phyloP scores from a whole-genome alignment of 306 rosid species.

The Ziziphus jujuba region DNA sequence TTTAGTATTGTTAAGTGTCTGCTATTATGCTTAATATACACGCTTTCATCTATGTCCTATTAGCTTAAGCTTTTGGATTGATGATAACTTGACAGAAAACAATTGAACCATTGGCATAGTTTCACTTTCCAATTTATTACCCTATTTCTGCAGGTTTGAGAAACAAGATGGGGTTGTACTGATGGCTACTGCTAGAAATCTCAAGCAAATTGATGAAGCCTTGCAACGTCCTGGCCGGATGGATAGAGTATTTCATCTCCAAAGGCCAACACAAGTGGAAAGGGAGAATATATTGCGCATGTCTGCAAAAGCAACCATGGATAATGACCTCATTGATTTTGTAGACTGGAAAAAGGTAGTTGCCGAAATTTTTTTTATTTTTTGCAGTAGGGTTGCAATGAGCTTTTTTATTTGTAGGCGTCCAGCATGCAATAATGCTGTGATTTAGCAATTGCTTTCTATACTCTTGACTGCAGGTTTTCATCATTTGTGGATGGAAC shows the following conservation, averaged over 20 bases:
- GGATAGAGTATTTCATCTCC: constrained; percentile 99
- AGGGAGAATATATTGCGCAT: constrained; percentile 74
- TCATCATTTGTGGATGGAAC: not conserved
- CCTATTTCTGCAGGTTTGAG: constrained; percentile 68
- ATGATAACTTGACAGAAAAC: too few relatives aligned
- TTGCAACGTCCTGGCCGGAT: constrained; percentile 97
- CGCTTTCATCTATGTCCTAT: too few relatives aligned
- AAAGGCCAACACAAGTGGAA: constrained; percentile 88
- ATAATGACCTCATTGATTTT: constrained; percentile 74
- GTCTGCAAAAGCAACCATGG: constrained; percentile 92
- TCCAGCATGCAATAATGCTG: not conserved
- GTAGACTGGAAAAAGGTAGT: constrained; percentile 96
- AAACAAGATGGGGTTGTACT: constrained; percentile 98
- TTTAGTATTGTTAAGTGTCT: too few relatives aligned
- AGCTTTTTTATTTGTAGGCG: not conserved
- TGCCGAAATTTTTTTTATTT: constrained; percentile 13
- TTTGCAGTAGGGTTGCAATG: constrained; percentile 13
- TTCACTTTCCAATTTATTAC: constrained; percentile 13
- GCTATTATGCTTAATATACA: too few relatives aligned
- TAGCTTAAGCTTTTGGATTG: too few relatives aligned
- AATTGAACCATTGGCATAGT: too few relatives aligned
- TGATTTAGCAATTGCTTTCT: not conserved
- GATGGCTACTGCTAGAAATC: constrained; percentile 97
- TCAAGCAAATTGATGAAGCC: constrained; percentile 88
- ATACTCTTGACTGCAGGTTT: not conserved